Evolutionary conservation across 768 basidiomycete genomes (phyloP), one percentile per base, ranked within the genome.

Genomic region (Suillus cothurnatus): DNA sequence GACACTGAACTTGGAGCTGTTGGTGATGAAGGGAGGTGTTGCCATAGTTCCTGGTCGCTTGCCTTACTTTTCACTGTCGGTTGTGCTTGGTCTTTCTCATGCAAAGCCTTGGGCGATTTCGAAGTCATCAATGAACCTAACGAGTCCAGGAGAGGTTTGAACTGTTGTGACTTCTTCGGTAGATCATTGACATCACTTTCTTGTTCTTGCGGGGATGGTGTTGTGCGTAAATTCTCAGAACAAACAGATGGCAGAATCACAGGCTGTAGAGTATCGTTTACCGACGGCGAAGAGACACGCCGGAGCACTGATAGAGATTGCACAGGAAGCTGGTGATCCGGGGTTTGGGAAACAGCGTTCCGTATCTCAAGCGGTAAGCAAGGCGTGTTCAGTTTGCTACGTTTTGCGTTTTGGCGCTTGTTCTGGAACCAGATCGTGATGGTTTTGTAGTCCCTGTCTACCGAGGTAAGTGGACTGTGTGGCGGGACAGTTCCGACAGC

Each of bases 371-470:
- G 19, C 5, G 58, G 28, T 31, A 21, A 7, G 26, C 19, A 59
- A 21, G 36, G 5, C 26, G 28, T 12, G 19, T 6, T 67, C 65
- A 47, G 57, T 31, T 21, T 34, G 62, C 62, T 59, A 31, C 74
- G 72, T 64, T 81, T 82, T 57, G 78, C 64, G 41, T 76, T 88
- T 71, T 92, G 89, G 19, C 91, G 87, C 76, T 87, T 91, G 74
- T 93, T 93, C 77, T 93, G 91, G 74, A 92, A 92, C 91, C 91
- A 93, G 47, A 92, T 88, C n/a, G 89, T 83, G 66, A 83, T 68
- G 14, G 81, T 78, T 73, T 82, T 84, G 71, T 81, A 71, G 43
- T 81, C 79, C 74, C 82, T 83, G 47, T 23, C 32, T 15, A 28
- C 28, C 26, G 11, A 36, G 17, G 23, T 52, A 34, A 61, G 58